Conservation (phyloP, 1,139 yeast species). For the Magnusiomyces tetraspermus region DNA sequence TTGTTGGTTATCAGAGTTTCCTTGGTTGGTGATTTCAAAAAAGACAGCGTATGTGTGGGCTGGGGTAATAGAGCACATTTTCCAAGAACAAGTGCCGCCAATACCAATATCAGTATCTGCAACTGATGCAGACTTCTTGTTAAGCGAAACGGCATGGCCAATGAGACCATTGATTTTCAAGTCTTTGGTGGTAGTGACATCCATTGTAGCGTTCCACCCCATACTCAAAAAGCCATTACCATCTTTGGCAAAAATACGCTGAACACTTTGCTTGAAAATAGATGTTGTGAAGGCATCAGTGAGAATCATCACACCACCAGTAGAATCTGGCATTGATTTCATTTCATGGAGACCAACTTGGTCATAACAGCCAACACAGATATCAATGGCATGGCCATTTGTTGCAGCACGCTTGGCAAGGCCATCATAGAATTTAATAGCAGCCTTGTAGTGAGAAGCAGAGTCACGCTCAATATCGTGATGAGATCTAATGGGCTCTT, state of each 20-base stretch:
- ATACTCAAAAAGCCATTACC: constrained; percentile 65
- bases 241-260: constrained; percentile 73
- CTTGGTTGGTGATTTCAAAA: constrained; percentile 58
- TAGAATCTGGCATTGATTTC: constrained; percentile 69
- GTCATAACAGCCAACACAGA: constrained; percentile 93
- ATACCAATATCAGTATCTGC: constrained; percentile 90
- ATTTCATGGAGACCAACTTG: constrained; percentile 93
- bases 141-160: constrained; percentile 57
- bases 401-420: constrained; percentile 60
- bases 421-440: constrained; percentile 67
- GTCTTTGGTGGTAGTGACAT: constrained; percentile 76
- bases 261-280: constrained; percentile 83
- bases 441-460: constrained; percentile 85
- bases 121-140: constrained; percentile 44
- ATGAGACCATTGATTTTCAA: constrained; percentile 81
- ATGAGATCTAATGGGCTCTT: constrained; percentile 95
- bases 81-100: constrained; percentile 87
- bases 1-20: constrained; percentile 56
- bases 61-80: constrained; percentile 74
- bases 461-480: constrained; percentile 85
- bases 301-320: constrained; percentile 82
- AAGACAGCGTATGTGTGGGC: constrained; percentile 78
- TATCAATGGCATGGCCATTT: constrained; percentile 74
- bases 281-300: constrained; percentile 92
- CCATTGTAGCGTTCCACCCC: constrained; percentile 65